Base-by-base conservation (phyloP, 345 rosid genomes). In the Syzygium oleosum region DNA sequence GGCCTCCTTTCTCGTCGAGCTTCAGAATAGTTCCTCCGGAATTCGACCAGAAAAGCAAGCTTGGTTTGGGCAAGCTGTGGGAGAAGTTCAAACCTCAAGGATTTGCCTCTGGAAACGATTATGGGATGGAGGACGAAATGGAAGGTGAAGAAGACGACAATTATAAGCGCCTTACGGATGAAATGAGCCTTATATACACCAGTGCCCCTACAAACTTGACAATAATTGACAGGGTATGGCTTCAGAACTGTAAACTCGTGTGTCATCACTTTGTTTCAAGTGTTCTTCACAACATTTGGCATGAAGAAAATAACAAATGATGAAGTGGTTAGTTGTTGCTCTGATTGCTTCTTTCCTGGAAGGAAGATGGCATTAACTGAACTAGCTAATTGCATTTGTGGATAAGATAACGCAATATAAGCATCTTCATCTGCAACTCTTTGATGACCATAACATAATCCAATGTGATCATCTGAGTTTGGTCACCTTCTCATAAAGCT, bases 161-260 rank as follows among this genome's bases (percentile, higher is more conserved):
- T 34, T 93, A 94, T 87, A 97, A 97, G 93, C 93, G 91, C 51
- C 87, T 96, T 88, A 92, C 90, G 25, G 93, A 94, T 25, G 68
- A 93, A 85, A 96, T 97, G 96, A 94, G 98, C 92, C 93, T 94
- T 88, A 91, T 96, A 41, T 97, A 97, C 91, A 93, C 98, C 68
- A 91, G 87, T 91, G 97, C 99, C 63, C 98, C 98, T 22, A 90
- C 91, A 52, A 87, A 88, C 90, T 93, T 96, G 88, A 95, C 97
- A 46, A 19, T 96, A 84, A 94, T 95, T 7, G 98, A 96, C 91
- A 92, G 99, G 96, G 98, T 96, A 92, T 58, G 84, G 12, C 54
- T 85, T 53, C 51, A 49, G 59, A 52, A 10, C 63, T 23, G 63
- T 17, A 29, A 84, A 14, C 27, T 52, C 27, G 23, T 0, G 38